Conservation (phyloP, 805 yeast genomes). For the Brettanomyces custersianus region DNA sequence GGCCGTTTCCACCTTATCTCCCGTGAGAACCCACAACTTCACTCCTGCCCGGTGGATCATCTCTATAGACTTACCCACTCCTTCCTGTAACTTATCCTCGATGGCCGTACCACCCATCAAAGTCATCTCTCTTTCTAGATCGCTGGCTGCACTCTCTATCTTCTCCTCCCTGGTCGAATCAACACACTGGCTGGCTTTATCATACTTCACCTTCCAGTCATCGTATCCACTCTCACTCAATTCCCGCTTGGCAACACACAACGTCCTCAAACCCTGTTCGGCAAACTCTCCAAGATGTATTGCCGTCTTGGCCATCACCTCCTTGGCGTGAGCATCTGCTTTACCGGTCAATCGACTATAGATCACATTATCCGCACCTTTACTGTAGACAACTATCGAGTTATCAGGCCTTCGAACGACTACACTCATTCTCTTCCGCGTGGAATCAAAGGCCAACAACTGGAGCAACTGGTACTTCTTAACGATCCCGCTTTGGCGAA, state of each 20-base stretch:
- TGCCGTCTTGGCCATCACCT: constrained; percentile 46
- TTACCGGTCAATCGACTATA: constrained; percentile 31
- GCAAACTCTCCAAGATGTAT: constrained; percentile 61
- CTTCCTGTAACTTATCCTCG: constrained; percentile 70
- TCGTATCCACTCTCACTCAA: constrained; percentile 36
- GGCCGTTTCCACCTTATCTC: constrained; percentile 78
- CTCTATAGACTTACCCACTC: constrained; percentile 69
- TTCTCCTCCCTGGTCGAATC: constrained; percentile 49
- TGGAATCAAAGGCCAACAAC: constrained; percentile 56
- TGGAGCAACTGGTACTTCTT: constrained; percentile 42
- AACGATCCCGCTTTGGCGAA: constrained; percentile 34
- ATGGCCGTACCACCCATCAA: constrained; percentile 76
- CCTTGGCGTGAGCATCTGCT: constrained; percentile 26
- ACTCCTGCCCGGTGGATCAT: constrained; percentile 63
- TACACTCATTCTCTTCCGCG: constrained; percentile 74
- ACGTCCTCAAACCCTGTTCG: constrained; percentile 69
- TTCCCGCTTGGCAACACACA: constrained; percentile 56
- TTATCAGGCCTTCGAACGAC: constrained; percentile 38
- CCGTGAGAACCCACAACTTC: constrained; percentile 77
- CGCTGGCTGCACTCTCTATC: constrained; percentile 45
- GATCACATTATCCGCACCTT: constrained; percentile 75
- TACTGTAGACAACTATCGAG: constrained; percentile 40
- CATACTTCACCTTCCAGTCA: constrained; percentile 48
- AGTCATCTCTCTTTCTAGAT: constrained; percentile 47
- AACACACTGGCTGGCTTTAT: constrained; percentile 47